A percentile compares a stretch with the other conserved stretches of the same genome.
Conservation (phyloP, 768 basidiomycete species). For the Hygrophoropsis aurantiaca region DNA sequence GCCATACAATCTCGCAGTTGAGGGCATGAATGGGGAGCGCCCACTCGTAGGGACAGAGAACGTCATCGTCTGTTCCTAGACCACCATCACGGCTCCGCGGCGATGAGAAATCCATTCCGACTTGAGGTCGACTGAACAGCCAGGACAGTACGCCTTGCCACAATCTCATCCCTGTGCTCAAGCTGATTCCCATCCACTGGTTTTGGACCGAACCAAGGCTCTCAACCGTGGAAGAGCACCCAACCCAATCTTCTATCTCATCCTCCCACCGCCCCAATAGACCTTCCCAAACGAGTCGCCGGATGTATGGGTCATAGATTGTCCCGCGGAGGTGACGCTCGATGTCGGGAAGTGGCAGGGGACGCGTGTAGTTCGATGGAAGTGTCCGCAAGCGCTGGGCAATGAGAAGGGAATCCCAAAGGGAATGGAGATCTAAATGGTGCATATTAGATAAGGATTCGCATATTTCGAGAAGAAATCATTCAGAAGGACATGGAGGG, state of each 20-base stretch:
- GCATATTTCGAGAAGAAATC: too few relatives aligned
- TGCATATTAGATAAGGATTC: too few relatives aligned
- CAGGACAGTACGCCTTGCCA: too few relatives aligned
- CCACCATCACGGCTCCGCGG: conserved; percentile 19
- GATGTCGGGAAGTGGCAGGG: conserved; percentile 65
- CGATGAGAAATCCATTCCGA: conserved; percentile 12
- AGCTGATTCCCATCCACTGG: conserved; percentile 2
- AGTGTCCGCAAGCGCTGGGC: conserved; percentile 78
- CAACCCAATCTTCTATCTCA: conserved; percentile 63
- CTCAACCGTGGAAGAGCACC: conserved; percentile 55
- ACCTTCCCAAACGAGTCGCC: conserved; percentile 87
- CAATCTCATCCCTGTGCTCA: background rate
- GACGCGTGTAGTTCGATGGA: conserved; percentile 71
- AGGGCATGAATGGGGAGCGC: conserved; percentile 67
- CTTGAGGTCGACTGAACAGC: background rate
- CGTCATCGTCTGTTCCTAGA: conserved; percentile 49
- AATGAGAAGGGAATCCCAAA: conserved; percentile 86
- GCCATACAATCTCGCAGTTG: conserved; percentile 86
- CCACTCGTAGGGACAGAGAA: conserved; percentile 81
- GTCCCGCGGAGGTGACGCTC: conserved; percentile 70
- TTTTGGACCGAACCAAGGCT: background rate
- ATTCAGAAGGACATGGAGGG: background rate
- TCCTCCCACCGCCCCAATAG: conserved; percentile 65
- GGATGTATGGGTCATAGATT: conserved; percentile 86
- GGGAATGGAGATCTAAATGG: conserved; percentile 69